Conservation (phyloP, 148 eudicot species). For the Rhododendron griersonianum region DNA sequence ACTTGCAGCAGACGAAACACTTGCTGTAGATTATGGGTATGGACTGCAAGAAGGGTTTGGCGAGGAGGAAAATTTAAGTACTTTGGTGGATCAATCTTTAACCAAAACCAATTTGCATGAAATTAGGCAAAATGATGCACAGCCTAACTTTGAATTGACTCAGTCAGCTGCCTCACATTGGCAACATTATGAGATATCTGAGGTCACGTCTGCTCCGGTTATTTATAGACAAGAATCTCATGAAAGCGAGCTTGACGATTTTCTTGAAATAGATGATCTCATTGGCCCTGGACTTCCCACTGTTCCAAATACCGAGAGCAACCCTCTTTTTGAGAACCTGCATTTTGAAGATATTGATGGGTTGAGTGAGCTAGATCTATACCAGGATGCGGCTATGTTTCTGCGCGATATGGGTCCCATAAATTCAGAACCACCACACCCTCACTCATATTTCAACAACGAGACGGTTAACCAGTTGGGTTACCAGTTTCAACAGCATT, state of each 20-base stretch:
- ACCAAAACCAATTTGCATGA: constrained; percentile 16
- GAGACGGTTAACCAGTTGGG: constrained; percentile 25
- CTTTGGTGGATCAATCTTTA: constrained; percentile 23
- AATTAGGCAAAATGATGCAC: constrained; percentile 20
- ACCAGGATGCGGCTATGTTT: constrained; percentile 36
- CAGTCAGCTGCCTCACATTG: constrained; percentile 30
- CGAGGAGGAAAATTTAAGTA: constrained; percentile 28
- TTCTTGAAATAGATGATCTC: constrained; percentile 79
- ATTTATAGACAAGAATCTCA: constrained; percentile 9
- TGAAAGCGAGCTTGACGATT: constrained; percentile 37
- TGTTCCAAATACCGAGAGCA: constrained; percentile 13
- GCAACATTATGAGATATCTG: constrained; percentile 28
- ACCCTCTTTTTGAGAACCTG: constrained; percentile 6
- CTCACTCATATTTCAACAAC: constrained; percentile 13
- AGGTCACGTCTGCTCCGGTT: constrained; percentile 33
- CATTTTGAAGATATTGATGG: constrained; percentile 47
- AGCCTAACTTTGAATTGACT: constrained; percentile 20
- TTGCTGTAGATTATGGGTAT: constrained; percentile 17
- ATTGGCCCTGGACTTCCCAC: constrained; percentile 33
- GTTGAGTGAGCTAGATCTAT: constrained; percentile 43
- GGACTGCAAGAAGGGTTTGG: constrained; percentile 35
- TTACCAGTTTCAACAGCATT: constrained; percentile 19
- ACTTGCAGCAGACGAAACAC: constrained; percentile 26
- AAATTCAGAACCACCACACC: constrained; percentile 14
- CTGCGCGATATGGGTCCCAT: constrained; percentile 29